Conservation (phyloP, 2,329 filamentous ascomycete species). For the Aspergillus ruber region DNA sequence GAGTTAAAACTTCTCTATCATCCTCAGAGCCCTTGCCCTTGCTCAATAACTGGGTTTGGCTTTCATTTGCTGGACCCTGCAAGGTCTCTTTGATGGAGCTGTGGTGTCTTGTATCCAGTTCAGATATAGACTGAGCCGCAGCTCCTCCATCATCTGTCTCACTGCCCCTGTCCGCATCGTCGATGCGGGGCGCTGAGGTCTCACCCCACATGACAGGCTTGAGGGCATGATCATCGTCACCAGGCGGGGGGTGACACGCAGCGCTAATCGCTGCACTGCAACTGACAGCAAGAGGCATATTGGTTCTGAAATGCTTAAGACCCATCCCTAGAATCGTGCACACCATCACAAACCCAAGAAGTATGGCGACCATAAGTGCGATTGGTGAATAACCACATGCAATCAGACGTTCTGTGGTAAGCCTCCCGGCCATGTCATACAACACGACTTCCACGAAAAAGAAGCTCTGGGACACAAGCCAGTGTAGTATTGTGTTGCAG, state of each 20-base stretch:
- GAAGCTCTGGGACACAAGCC: constrained; percentile 42
- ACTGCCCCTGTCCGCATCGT: no score
- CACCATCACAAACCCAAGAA: background rate
- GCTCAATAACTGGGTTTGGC: background rate
- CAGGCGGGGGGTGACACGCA: constrained; percentile 5
- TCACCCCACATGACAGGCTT: constrained; percentile 11
- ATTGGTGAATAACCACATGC: constrained; percentile 1
- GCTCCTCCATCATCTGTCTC: no score
- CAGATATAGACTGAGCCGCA: background rate
- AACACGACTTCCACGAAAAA: constrained; percentile 26
- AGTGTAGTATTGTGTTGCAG: constrained; percentile 34
- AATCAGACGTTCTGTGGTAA: background rate
- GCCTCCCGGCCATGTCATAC: constrained; percentile 17
- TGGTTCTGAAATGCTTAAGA: background rate
- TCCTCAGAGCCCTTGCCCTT: background rate
- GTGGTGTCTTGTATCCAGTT: background rate
- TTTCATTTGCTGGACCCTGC: background rate
- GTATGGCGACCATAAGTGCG: background rate
- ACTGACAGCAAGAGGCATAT: constrained; percentile 3
- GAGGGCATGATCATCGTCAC: background rate
- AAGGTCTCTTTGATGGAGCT: background rate
- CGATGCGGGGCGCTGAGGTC: background rate
- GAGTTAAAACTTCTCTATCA: background rate
- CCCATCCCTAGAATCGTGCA: constrained; percentile 1
- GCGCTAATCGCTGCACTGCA: constrained; percentile 8